Conservation (phyloP, 2,329 filamentous ascomycete genomes). For the Hymenotorrendiella dingleyae region DNA sequence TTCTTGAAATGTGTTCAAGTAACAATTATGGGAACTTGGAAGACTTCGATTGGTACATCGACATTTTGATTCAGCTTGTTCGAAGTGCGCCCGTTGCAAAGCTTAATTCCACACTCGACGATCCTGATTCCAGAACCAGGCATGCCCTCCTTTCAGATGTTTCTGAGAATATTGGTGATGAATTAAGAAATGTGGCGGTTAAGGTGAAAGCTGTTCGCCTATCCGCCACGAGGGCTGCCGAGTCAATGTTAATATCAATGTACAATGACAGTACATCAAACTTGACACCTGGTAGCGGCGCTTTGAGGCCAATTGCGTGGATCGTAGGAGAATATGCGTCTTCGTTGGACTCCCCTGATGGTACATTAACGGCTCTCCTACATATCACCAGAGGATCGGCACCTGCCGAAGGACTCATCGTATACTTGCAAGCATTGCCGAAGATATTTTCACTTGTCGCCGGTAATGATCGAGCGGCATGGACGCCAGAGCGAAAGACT, state of each 20-base stretch:
- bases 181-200: slow-evolving; percentile 85
- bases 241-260: slow-evolving; percentile 62
- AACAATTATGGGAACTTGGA: slow-evolving; percentile 80
- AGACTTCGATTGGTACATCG: slow-evolving; percentile 98
- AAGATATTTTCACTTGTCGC: slow-evolving; percentile 77
- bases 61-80: slow-evolving; percentile 79
- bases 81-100: slow-evolving; percentile 56
- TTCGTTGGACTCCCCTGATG: slow-evolving; percentile 64
- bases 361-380: slow-evolving; percentile 67
- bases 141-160: slow-evolving; percentile 35
- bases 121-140: slow-evolving; percentile 7
- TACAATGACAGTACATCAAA: slow-evolving; percentile 46
- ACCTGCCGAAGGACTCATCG: slow-evolving; percentile 61
- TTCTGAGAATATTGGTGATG: slow-evolving; percentile 70
- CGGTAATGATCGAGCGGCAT: slow-evolving; percentile 56
- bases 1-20: slow-evolving; percentile 82
- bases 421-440: slow-evolving; percentile 75
- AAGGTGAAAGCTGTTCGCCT: slow-evolving; percentile 79
- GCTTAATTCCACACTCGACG: slow-evolving; percentile 21
- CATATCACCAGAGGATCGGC: slow-evolving; percentile 53
- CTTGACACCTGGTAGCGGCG: slow-evolving; percentile 54
- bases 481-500: slow-evolving; percentile 69
- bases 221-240: slow-evolving; percentile 77
- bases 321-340: slow-evolving; percentile 81
- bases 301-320: slow-evolving; percentile 75